Conservation (phyloP, 2,329 filamentous ascomycete genomes). For the Sporothrix mexicana region DNA sequence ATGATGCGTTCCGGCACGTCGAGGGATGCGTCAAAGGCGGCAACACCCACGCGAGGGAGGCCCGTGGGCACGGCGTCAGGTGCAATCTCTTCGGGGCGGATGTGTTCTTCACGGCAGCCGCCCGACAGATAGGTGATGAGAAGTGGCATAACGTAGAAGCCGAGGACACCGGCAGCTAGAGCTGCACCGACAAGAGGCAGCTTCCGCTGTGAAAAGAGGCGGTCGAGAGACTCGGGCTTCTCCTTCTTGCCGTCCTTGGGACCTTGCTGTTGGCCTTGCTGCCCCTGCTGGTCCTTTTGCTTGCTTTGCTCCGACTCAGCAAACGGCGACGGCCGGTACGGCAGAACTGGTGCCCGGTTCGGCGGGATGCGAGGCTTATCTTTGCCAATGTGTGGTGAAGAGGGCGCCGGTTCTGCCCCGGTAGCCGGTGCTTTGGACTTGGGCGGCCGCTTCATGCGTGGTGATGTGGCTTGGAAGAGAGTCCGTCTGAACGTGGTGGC, state of each 20-base stretch:
- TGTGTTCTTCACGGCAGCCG: conserved; percentile 32
- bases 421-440: background rate
- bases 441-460: conserved; percentile 44
- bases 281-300: background rate
- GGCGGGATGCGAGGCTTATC: background rate
- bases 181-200: conserved; percentile 38
- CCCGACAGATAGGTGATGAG: conserved; percentile 36
- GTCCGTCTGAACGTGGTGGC: background rate
- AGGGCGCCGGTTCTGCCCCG: background rate
- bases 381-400: background rate
- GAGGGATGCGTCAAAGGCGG: conserved; percentile 64
- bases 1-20: conserved; percentile 62
- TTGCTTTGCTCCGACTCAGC: background rate
- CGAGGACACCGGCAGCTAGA: conserved; percentile 39
- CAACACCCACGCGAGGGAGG: conserved; percentile 52
- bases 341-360: background rate
- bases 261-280: background rate
- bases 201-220: conserved; percentile 41
- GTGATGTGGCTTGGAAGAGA: conserved; percentile 28
- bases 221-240: conserved; percentile 36
- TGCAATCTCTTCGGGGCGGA: conserved; percentile 26
- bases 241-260: background rate
- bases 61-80: conserved; percentile 38
- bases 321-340: conserved; percentile 8
- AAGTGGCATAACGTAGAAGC: conserved; percentile 38